Evolutionary conservation across 1,139 yeast genomes (phyloP).

Genomic region (Yamadazyma sp.): DNA sequence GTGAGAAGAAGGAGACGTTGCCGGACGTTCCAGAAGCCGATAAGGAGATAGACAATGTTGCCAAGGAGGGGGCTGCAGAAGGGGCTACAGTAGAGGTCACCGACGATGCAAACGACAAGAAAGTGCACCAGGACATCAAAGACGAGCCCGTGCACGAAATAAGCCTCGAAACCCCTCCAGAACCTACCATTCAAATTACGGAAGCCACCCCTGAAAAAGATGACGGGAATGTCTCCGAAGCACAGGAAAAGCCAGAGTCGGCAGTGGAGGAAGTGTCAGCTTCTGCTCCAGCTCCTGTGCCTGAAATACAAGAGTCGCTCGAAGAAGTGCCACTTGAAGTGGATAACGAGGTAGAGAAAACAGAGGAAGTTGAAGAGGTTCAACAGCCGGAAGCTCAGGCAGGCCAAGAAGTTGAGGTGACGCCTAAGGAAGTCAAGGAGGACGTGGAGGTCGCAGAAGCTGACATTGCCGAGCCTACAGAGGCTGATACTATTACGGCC

Average conservation of each 20-base stretch:
- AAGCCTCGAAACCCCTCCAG: conserved; percentile 1
- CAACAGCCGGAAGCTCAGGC: no score
- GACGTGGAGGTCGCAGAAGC: conserved; percentile 4
- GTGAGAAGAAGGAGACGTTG: conserved; percentile 2
- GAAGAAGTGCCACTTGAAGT: conserved; percentile 6
- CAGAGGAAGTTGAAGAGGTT: no score
- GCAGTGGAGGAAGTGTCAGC: neutral
- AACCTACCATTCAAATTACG: conserved; percentile 11
- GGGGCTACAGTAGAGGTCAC: conserved; percentile 3
- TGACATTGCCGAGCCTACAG: conserved; percentile 2
- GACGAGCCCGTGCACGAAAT: no score
- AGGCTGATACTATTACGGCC: neutral
- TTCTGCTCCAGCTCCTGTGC: conserved; percentile 3
- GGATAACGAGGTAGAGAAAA: neutral
- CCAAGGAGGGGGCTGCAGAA: no score
- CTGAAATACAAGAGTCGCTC: conserved; percentile 1
- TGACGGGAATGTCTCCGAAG: conserved; percentile 2
- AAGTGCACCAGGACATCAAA: neutral
- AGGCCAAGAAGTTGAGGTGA: no score
- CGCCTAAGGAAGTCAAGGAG: conserved; percentile 2
- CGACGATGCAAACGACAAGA: neutral
- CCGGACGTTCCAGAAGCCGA: conserved; percentile 7
- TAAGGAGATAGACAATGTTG: no score
- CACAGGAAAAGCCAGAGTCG: conserved; percentile 4
- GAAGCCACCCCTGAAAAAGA: conserved; percentile 11